Evolutionary conservation across 371 early-diverging fungal species (phyloP).

Genomic region (Mortierella sp.): DNA sequence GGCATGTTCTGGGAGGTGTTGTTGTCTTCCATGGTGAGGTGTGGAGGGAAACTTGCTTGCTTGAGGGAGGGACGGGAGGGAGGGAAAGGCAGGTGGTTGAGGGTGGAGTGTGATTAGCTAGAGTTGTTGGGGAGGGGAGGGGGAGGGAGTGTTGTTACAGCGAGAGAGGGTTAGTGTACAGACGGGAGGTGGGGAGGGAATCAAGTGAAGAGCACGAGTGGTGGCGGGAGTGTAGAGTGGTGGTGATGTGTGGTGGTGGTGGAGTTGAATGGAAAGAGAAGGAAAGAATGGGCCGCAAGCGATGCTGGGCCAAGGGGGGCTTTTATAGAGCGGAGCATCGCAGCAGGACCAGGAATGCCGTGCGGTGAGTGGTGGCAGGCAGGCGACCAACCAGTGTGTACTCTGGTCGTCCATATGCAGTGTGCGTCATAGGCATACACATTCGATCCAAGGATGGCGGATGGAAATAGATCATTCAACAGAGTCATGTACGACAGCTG

Average conservation of each 20-base stretch:
- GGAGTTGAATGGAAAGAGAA: not conserved
- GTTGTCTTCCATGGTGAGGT: constrained; percentile 65
- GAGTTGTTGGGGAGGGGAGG: not conserved
- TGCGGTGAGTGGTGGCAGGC: not conserved
- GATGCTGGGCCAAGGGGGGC: not conserved
- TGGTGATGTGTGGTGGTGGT: not conserved
- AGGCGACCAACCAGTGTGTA: constrained; percentile 1
- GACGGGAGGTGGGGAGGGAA: not conserved
- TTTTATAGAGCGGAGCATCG: not conserved
- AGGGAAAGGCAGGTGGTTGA: constrained; percentile 1
- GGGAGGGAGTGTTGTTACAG: constrained; percentile 1
- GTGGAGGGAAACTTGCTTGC: not conserved
- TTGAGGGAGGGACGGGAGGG: not conserved
- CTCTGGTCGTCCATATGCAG: not conserved
- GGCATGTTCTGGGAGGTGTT: constrained; percentile 61
- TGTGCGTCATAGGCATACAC: not conserved
- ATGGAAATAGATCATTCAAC: too few species aligned
- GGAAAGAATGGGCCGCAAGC: not conserved
- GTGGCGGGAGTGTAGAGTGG: not conserved
- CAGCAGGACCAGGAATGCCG: not conserved
- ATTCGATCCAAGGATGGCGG: not conserved
- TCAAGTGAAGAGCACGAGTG: not conserved
- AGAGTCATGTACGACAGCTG: too few species aligned
- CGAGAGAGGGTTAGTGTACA: not conserved
- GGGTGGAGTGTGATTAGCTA: too few species aligned